Percentiles rank a stretch among this genome's conserved stretches.
These are phyloP conservation scores for Clitopilus hobsonii DNA, from an alignment of 768 basidiomycete species.

Conservation along the genomic window DNA sequence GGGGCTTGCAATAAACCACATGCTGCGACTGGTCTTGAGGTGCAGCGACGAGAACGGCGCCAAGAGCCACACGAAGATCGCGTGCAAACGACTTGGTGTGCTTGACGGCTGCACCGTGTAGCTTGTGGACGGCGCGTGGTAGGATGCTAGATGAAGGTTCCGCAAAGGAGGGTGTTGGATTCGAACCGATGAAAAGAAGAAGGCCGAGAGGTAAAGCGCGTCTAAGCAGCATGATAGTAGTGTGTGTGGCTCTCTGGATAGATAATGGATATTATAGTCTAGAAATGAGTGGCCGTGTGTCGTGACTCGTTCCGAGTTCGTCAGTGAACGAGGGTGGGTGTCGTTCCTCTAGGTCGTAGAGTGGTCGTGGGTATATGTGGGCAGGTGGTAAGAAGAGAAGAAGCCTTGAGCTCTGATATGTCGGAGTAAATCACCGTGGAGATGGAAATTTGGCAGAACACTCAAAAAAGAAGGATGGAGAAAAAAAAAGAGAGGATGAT, in stretches of 20 bases:
- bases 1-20: conserved; percentile 41
- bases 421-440: conserved; percentile 1
- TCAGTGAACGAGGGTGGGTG: background rate
- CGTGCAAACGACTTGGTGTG: conserved; percentile 60
- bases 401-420: background rate
- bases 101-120: conserved; percentile 50
- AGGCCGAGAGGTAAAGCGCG: conserved; percentile 29
- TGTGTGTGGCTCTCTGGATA: background rate
- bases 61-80: conserved; percentile 66
- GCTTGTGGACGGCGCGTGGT: conserved; percentile 37
- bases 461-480: conserved; percentile 13
- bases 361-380: background rate
- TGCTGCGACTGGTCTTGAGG: conserved; percentile 13
- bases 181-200: conserved; percentile 25
- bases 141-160: conserved; percentile 15
- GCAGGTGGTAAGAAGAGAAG: background rate
- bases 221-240: conserved; percentile 17
- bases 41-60: conserved; percentile 44
- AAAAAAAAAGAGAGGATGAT: conserved; percentile 15
- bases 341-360: background rate
- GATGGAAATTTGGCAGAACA: conserved; percentile 2
- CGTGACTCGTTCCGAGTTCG: background rate
- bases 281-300: background rate
- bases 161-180: background rate
- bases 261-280: background rate